Conservation (phyloP, 2,329 filamentous ascomycete species). For the Sarocladiaceae sp. region DNA sequence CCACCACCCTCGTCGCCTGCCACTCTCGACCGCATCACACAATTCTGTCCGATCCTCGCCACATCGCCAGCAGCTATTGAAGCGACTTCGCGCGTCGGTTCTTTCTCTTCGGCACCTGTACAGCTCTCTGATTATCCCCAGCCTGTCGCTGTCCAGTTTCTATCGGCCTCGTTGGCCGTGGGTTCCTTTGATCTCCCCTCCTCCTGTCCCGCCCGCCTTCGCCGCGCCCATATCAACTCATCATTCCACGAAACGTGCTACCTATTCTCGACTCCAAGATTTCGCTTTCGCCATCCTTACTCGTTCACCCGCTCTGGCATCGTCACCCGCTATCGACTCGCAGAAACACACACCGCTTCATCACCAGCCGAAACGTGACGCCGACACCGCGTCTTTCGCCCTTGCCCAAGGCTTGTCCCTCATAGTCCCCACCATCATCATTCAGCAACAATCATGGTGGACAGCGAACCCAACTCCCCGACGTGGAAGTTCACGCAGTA, state of each 20-base stretch:
- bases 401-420: conserved; percentile 10
- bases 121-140: neutral
- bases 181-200: conserved; percentile 4
- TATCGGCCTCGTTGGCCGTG: conserved; percentile 2
- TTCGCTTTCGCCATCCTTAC: neutral
- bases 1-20: neutral
- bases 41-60: conserved; percentile 3
- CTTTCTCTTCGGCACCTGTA: neutral
- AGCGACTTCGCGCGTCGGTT: conserved; percentile 6
- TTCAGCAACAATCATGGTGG: conserved; percentile 73
- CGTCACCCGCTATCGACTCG: neutral
- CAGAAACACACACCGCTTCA: neutral
- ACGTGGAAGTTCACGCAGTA: conserved; percentile 99
- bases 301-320: neutral
- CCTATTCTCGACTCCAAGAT: neutral
- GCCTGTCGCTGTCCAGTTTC: neutral
- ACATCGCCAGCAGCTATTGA: conserved; percentile 1
- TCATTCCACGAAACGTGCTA: conserved; percentile 13
- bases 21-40: conserved; percentile 10
- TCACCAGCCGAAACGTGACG: conserved; percentile 13
- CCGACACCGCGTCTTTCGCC: conserved; percentile 7
- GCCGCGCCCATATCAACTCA: conserved; percentile 2
- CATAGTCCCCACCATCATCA: conserved; percentile 19
- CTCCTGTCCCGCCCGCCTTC: conserved; percentile 9
- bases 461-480: conserved; percentile 88